Percentiles rank a stretch among this genome's conserved stretches.
phyloP scores from a whole-genome alignment of 2,329 filamentous ascomycete species.

The Acephala macrosclerotiorum region DNA sequence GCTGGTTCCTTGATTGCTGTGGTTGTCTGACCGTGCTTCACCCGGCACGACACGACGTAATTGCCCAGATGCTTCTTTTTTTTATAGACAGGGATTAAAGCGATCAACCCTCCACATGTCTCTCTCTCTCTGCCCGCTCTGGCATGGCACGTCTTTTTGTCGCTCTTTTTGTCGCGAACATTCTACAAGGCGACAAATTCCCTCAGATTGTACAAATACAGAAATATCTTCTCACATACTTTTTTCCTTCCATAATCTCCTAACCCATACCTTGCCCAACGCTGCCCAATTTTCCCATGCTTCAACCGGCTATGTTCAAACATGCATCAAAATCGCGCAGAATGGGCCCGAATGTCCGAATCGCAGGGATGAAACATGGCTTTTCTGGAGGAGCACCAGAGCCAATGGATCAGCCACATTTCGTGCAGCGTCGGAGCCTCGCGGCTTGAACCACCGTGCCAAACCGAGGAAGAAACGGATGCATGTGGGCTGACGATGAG shows the following conservation, averaged over 20 bases:
- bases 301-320: constrained; percentile 10
- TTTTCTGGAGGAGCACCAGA: background rate
- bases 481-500: background rate
- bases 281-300: too few relatives aligned
- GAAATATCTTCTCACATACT: background rate
- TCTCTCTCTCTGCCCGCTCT: background rate
- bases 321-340: constrained; percentile 9
- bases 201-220: constrained; percentile 1
- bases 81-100: constrained; percentile 13
- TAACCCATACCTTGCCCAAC: constrained; percentile 18
- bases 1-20: constrained; percentile 16
- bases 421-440: background rate
- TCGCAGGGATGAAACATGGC: constrained; percentile 6
- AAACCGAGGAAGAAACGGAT: constrained; percentile 1
- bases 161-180: too few relatives aligned
- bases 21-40: constrained; percentile 3
- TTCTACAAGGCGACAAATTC: constrained; percentile 3
- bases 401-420: constrained; percentile 14
- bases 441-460: background rate
- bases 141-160: background rate
- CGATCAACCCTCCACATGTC: constrained; percentile 13
- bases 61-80: constrained; percentile 24
- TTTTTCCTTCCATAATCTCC: constrained; percentile 2
- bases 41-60: constrained; percentile 20
- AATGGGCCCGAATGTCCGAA: constrained; percentile 27